Evolutionary conservation across 805 yeast species (phyloP).

Genomic region (Candida maesae): DNA sequence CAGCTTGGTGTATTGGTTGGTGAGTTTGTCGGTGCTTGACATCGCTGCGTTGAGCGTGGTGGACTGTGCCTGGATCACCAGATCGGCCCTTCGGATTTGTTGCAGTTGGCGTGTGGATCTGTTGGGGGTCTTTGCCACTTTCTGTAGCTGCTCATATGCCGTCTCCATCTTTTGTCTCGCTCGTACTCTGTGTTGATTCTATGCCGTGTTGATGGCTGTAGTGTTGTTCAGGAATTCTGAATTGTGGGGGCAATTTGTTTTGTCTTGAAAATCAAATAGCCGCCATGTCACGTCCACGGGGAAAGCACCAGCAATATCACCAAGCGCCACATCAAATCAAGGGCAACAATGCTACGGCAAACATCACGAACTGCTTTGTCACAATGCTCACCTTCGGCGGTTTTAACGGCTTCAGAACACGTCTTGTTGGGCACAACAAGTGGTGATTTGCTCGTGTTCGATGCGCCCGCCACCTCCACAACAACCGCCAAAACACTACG

Average conservation of each 20-base stretch:
- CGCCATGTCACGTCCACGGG: neutral
- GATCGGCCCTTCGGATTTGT: constrained; percentile 23
- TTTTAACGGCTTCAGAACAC: neutral
- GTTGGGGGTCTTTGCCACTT: constrained; percentile 12
- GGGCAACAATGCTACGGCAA: constrained; percentile 10
- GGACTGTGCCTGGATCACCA: constrained; percentile 21
- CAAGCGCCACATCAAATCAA: too few relatives aligned
- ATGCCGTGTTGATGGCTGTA: neutral
- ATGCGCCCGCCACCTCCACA: neutral
- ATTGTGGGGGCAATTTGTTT: neutral
- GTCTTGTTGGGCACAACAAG: constrained; percentile 10
- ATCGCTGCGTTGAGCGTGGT: constrained; percentile 13
- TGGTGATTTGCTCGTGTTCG: constrained; percentile 11
- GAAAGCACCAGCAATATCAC: neutral
- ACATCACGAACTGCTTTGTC: constrained; percentile 1
- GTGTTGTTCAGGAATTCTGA: neutral
- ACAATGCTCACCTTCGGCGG: constrained; percentile 9
- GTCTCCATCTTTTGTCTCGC: constrained; percentile 1
- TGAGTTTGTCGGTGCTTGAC: constrained; percentile 7
- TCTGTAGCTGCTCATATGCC: constrained; percentile 3
- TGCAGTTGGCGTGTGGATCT: constrained; percentile 15
- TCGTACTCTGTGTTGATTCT: neutral
- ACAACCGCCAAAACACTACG: neutral
- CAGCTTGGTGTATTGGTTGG: constrained; percentile 10
- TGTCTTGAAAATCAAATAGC: neutral